These are phyloP conservation scores for Pseudocercospora macadamiae DNA, from an alignment of 2,329 filamentous ascomycete genomes.

Conservation along the genomic window DNA sequence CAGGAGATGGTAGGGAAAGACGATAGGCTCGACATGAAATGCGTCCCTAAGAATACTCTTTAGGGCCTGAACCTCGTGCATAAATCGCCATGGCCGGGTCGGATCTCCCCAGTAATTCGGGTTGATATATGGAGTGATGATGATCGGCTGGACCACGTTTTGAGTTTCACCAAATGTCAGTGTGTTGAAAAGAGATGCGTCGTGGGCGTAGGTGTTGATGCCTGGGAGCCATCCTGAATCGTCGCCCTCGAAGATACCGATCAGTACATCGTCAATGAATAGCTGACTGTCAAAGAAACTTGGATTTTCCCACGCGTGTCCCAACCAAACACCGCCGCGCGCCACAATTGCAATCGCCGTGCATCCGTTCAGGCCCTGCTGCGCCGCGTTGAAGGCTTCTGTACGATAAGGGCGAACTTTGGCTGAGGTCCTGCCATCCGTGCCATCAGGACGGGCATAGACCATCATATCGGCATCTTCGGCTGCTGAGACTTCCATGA, in stretches of 20 bases:
- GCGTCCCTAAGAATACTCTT: not conserved
- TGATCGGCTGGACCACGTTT: constrained; percentile 13
- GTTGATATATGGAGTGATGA: constrained; percentile 14
- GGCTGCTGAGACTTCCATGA: not conserved
- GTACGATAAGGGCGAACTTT: constrained; percentile 3
- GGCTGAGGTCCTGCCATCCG: constrained; percentile 11
- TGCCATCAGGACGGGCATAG: not conserved
- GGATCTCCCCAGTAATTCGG: not conserved
- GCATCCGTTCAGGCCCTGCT: constrained; percentile 11
- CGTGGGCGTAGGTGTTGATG: constrained; percentile 7
- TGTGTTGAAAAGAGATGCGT: constrained; percentile 10
- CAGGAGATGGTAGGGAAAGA: not conserved
- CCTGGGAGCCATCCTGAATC: constrained; percentile 12
- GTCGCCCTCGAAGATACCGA: constrained; percentile 17
- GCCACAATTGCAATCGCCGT: constrained; percentile 13
- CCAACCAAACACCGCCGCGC: constrained; percentile 13
- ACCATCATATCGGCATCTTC: constrained; percentile 2
- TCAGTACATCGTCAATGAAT: constrained; percentile 6
- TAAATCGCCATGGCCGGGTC: constrained; percentile 5
- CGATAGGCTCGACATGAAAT: constrained; percentile 1
- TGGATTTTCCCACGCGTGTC: constrained; percentile 12
- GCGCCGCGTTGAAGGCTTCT: constrained; percentile 8
- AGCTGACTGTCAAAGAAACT: constrained; percentile 1
- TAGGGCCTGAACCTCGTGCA: constrained; percentile 3
- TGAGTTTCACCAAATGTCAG: constrained; percentile 9